phyloP scores from a whole-genome alignment of 1,139 yeast species.

The Barnettozyma hawaiiensis region DNA sequence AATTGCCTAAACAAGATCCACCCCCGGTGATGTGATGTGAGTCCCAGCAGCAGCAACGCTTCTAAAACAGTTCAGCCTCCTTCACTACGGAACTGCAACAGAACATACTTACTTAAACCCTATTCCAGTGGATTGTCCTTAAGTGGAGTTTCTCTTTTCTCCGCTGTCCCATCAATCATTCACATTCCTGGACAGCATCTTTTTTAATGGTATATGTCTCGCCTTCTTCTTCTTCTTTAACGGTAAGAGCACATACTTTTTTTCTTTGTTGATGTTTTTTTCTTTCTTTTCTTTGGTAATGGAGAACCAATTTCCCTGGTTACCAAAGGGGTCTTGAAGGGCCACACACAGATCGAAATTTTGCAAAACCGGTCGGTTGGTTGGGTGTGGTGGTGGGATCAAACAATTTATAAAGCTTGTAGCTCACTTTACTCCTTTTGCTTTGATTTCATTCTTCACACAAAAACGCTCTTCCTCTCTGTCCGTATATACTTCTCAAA shows the following conservation, averaged over 20 bases:
- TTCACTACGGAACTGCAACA: too few relatives aligned
- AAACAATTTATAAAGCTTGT: constrained; percentile 7
- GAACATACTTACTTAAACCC: too few relatives aligned
- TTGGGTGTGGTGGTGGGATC: too few relatives aligned
- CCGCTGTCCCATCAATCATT: too few relatives aligned
- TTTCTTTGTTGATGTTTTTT: constrained; percentile 5
- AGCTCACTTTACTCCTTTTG: constrained; percentile 7
- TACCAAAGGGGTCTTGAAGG: constrained; percentile 8
- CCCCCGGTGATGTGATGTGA: too few relatives aligned
- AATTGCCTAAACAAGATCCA: constrained; percentile 4
- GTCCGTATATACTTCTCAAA: neutral
- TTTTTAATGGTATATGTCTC: too few relatives aligned
- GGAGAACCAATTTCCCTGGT: constrained; percentile 10
- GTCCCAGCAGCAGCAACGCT: neutral
- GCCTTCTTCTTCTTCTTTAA: too few relatives aligned
- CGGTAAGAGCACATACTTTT: constrained; percentile 5
- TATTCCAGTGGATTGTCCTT: too few relatives aligned
- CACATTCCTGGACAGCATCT: too few relatives aligned
- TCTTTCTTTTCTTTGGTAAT: neutral
- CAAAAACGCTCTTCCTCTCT: neutral
- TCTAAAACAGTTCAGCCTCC: too few relatives aligned
- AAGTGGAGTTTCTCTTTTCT: neutral
- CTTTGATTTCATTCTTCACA: neutral
- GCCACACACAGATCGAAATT: constrained; percentile 10
- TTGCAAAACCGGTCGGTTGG: constrained; percentile 9